Percentiles rank a stretch among this genome's conserved stretches.
phyloP scores from a whole-genome alignment of 2,329 filamentous ascomycete genomes.

The Fusarium sulawesiense region DNA sequence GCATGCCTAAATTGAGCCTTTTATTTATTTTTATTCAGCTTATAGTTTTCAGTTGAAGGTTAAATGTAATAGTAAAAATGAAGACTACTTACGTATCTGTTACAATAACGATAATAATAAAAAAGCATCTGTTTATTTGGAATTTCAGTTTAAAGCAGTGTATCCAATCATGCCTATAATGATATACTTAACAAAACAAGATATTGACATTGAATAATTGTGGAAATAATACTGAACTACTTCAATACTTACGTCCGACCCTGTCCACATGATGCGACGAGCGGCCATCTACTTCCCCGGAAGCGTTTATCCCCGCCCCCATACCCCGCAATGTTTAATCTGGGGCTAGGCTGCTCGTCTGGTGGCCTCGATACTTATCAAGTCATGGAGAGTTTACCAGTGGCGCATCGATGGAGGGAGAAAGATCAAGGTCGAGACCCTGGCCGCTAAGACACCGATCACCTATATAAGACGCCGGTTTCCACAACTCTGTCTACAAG shows the following conservation, averaged over 20 bases:
- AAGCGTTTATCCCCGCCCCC: background rate
- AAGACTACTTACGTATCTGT: no score
- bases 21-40: background rate
- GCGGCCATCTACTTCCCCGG: background rate
- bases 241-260: background rate
- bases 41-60: no score
- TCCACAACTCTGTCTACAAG: background rate
- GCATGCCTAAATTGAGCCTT: accelerated
- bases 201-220: accelerated
- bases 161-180: no score
- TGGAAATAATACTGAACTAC: background rate
- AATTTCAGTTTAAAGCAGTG: no score
- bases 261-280: background rate
- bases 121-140: no score
- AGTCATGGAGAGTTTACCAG: no score
- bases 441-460: background rate
- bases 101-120: no score
- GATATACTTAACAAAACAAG: no score
- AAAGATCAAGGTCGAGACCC: background rate
- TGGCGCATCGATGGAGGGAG: no score
- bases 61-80: no score
- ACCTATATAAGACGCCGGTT: background rate
- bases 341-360: background rate
- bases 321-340: background rate
- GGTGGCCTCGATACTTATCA: background rate